phyloP scores from a whole-genome alignment of 169 alveolate species.

The Fabrea salina region DNA sequence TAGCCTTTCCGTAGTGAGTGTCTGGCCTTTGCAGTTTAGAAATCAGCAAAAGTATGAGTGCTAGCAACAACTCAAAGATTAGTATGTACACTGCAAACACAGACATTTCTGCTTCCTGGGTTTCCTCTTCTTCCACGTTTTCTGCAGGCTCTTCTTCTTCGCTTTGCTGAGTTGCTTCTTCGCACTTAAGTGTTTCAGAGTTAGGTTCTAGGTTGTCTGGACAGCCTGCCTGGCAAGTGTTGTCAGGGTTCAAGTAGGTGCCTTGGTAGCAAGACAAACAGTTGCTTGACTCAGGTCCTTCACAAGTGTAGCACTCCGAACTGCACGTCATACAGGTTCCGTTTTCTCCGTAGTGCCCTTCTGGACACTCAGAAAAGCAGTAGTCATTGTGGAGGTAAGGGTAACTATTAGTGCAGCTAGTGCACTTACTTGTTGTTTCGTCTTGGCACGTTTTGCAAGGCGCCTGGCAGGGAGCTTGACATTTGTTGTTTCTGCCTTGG shows the following conservation, averaged over 20 bases:
- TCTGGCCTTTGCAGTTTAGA: neutral
- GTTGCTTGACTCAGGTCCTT: neutral
- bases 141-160: too few species aligned
- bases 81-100: neutral
- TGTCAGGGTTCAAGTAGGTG: neutral
- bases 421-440: neutral
- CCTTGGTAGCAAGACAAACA: neutral
- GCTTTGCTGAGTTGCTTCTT: neutral
- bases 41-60: neutral
- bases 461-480: neutral
- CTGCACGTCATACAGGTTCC: conserved; percentile 1
- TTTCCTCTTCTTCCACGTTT: neutral
- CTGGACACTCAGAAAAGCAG: neutral
- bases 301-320: too few species aligned
- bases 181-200: neutral
- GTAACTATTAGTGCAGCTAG: neutral
- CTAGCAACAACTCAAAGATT: neutral
- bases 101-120: too few species aligned
- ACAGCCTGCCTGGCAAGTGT: neutral
- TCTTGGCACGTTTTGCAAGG: neutral
- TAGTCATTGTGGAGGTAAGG: neutral
- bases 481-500: neutral
- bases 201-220: neutral
- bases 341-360: neutral
- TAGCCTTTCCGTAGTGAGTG: neutral